Evolutionary conservation across 1,284 basidiomycete genomes (phyloP), one percentile per base, ranked within the genome.

Genomic region (Ganoderma lingzhi): DNA sequence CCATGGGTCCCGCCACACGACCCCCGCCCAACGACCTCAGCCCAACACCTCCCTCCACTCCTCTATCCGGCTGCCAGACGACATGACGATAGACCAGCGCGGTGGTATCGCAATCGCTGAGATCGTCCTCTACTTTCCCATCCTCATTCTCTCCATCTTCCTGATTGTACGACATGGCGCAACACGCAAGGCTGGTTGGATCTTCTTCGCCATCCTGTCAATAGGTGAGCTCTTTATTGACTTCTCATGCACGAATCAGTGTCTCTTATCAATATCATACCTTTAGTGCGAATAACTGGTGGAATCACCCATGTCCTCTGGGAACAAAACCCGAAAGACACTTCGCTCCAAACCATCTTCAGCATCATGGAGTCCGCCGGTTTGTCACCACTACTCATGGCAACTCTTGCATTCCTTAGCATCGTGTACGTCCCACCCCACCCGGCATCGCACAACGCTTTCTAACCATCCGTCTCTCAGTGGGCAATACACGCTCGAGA

Each of bases 351-450:
- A 67, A 84, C 84, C 60, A 84, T 86, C 37, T 85, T 86, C 56
- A 86, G 84, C 71, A 84, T 86, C 42, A 77, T 91, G 9, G 87
- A 90, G 73, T 80, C 84, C 23, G 82, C 85, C 45, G 90, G 86
- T 12, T 73, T 91, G 6, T 84, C 84, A 1, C 81, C 86, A 0
- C 78, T 92, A 19, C 76, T 91, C 61, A 75, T 90, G 42, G 83
- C 88, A 3, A 85, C 88, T 0, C 75, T 90, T 42, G 89, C 89
- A 10, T 86, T 92, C 73, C 75, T 91, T 62, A 84, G 86, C 61
- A 86, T 88, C 70, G 85, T 87, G 90, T 91, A 82, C 71, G 89
- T 84, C 30, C 37, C 69, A 42, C 70, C 30, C 30, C 12, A 6
- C 70, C 19, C 45, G 60, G 30, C 69, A 39, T 32, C 53, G 28